These are phyloP conservation scores for Arctostaphylos glauca DNA, from an alignment of 148 eudicot genomes.

Conservation along the genomic window DNA sequence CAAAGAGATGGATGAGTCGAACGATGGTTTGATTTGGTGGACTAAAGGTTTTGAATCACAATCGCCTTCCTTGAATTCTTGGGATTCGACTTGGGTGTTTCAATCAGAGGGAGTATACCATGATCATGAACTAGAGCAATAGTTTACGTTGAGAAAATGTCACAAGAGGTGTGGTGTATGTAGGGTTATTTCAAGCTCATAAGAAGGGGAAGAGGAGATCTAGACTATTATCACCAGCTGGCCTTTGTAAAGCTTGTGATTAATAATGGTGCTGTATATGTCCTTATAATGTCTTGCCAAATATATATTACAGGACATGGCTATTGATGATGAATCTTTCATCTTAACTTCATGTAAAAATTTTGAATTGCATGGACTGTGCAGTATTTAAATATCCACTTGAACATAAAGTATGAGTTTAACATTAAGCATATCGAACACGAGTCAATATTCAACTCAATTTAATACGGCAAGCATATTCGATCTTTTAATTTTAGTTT, in stretches of 20 bases:
- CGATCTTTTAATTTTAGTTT: no score
- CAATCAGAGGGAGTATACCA: constrained; percentile 33
- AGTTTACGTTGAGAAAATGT: neutral
- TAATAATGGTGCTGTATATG: neutral
- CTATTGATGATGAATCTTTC: no score
- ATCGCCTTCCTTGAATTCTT: constrained; percentile 37
- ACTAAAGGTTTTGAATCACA: constrained; percentile 30
- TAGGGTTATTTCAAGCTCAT: neutral
- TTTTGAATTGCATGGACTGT: no score
- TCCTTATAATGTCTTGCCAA: neutral
- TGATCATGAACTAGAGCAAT: constrained; percentile 15
- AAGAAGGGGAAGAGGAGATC: neutral
- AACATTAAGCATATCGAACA: no score
- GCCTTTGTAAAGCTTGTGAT: neutral
- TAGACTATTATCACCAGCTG: neutral
- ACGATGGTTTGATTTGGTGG: constrained; percentile 42
- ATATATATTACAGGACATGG: no score
- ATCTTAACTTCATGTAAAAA: no score
- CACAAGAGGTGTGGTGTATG: neutral
- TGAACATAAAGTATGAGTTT: no score
- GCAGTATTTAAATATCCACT: no score
- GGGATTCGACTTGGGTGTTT: constrained; percentile 30
- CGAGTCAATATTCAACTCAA: no score
- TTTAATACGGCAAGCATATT: no score
- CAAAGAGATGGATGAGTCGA: constrained; percentile 36